These are phyloP conservation scores for Aspergillus thermomutatus DNA, from an alignment of 2,329 filamentous ascomycete genomes.

Conservation along the genomic window DNA sequence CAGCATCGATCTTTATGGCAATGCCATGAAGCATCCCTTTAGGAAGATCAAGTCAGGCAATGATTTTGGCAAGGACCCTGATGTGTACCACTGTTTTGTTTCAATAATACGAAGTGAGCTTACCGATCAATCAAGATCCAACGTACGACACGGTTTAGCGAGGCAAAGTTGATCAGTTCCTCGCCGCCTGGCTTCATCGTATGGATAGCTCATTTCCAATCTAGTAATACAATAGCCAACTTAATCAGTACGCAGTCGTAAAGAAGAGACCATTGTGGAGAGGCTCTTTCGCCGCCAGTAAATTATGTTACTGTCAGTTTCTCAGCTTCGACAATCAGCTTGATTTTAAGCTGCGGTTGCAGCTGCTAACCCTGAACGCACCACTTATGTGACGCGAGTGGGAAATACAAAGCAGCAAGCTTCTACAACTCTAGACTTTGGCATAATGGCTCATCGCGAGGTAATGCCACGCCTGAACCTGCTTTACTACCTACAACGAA, in stretches of 20 bases:
- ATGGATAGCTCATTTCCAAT: conserved; percentile 22
- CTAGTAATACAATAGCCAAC: conserved; percentile 15
- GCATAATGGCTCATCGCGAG: neutral
- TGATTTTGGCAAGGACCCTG: conserved; percentile 12
- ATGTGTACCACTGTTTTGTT: conserved; percentile 21
- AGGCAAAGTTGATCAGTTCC: conserved; percentile 12
- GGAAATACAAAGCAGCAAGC: conserved; percentile 14
- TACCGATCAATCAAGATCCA: neutral
- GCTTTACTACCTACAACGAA: conserved; percentile 11
- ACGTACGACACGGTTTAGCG: neutral
- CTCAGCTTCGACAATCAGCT: neutral
- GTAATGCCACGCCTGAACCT: conserved; percentile 8
- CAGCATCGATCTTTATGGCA: conserved; percentile 16
- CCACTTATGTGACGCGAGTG: conserved; percentile 17
- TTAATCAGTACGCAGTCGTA: conserved; percentile 7
- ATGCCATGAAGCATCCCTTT: conserved; percentile 15
- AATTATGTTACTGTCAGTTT: conserved; percentile 18
- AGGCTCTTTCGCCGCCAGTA: conserved; percentile 18
- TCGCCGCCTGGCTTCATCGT: conserved; percentile 18
- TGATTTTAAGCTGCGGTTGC: neutral
- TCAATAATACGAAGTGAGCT: conserved; percentile 21
- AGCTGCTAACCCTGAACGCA: conserved; percentile 3
- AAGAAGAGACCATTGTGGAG: conserved; percentile 7
- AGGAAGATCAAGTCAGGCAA: conserved; percentile 10
- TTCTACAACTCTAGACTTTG: conserved; percentile 11